Evolutionary conservation across 2,329 filamentous ascomycete genomes (phyloP).

Genomic region (Hypoxylon sp.): DNA sequence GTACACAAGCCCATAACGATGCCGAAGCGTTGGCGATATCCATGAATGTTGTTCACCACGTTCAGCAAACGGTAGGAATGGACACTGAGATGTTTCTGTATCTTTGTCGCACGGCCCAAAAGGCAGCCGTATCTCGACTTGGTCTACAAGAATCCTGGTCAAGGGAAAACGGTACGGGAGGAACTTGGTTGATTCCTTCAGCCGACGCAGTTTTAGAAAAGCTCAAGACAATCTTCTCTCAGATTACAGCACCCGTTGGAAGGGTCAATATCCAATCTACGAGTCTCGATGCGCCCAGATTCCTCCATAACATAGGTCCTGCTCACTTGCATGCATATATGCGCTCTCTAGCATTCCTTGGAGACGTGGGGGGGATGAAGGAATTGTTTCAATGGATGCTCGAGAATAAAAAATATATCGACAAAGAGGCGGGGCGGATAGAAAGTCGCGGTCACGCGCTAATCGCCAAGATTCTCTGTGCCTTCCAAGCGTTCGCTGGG

Average conservation of each 20-base stretch:
- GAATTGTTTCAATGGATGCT: conserved; percentile 72
- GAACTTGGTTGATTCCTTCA: conserved; percentile 34
- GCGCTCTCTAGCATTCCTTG: conserved; percentile 72
- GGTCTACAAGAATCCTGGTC: conserved; percentile 3
- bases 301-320: conserved; percentile 62
- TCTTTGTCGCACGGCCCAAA: conserved; percentile 56
- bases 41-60: conserved; percentile 51
- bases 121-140: conserved; percentile 49
- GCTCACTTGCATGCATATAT: conserved; percentile 72
- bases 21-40: conserved; percentile 54
- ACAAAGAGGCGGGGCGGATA: conserved; percentile 54
- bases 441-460: conserved; percentile 50
- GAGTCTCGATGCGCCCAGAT: conserved; percentile 46
- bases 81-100: conserved; percentile 57
- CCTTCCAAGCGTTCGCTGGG: conserved; percentile 65
- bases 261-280: conserved; percentile 15
- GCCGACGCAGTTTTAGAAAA: conserved; percentile 16
- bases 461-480: conserved; percentile 59
- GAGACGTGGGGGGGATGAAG: conserved; percentile 71
- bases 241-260: conserved; percentile 50
- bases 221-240: conserved; percentile 43
- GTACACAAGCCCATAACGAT: conserved; percentile 46
- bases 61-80: conserved; percentile 52
- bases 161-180: conserved; percentile 5
- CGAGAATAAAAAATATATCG: conserved; percentile 57